These are phyloP conservation scores for Conringia planisiliqua DNA, from an alignment of 345 rosid species.

Conservation along the genomic window DNA sequence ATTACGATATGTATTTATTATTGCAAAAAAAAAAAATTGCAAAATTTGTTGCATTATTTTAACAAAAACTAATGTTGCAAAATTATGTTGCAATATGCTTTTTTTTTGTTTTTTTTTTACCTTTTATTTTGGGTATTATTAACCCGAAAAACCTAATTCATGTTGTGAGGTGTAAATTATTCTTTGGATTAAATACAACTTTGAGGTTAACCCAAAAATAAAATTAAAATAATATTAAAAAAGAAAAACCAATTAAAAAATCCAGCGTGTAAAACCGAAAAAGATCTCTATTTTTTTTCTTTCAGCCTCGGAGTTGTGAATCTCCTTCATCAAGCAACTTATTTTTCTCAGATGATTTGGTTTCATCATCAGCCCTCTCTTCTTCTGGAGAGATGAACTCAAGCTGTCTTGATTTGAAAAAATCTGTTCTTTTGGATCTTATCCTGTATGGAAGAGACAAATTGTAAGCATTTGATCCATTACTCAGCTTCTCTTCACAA, in stretches of 20 bases:
- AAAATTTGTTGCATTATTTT: too few species aligned
- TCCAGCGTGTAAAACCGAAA: constrained; percentile 12
- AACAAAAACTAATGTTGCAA: too few species aligned
- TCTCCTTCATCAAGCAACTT: neutral
- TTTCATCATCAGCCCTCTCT: constrained; percentile 32
- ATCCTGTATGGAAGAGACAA: constrained; percentile 88
- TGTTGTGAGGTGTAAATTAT: too few species aligned
- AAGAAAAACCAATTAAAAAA: neutral
- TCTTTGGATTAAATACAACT: too few species aligned
- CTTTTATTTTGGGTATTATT: too few species aligned
- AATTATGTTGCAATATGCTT: too few species aligned
- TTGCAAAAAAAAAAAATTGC: too few species aligned
- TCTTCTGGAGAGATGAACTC: constrained; percentile 59
- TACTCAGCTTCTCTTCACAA: constrained; percentile 31
- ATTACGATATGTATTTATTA: too few species aligned
- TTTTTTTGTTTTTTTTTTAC: too few species aligned
- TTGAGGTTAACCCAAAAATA: too few species aligned
- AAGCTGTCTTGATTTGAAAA: constrained; percentile 87
- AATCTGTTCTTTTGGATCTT: constrained; percentile 71
- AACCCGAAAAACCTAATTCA: too few species aligned
- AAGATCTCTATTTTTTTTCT: neutral
- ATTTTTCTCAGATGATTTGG: neutral
- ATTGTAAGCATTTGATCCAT: constrained; percentile 58
- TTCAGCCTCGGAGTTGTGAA: constrained; percentile 9
- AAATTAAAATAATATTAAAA: too few species aligned